Evolutionary conservation across 208 protist species (phyloP).

Genomic region (Tritrichomonas musculus): DNA sequence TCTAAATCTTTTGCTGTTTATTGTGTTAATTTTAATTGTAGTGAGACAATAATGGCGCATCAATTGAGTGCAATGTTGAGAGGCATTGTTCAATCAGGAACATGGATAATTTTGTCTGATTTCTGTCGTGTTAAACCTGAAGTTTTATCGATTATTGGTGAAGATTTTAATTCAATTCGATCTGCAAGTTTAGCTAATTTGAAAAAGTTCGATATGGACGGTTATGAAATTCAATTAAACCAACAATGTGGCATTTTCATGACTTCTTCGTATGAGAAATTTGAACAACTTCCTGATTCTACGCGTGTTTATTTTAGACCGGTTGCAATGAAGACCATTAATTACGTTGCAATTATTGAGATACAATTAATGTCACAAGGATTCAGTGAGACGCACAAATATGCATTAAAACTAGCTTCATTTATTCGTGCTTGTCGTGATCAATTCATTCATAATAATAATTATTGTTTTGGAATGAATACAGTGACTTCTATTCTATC

Average conservation of each 20-base stretch:
- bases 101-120: conserved; percentile 92
- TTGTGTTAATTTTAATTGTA: conserved; percentile 67
- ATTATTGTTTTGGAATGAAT: conserved; percentile 88
- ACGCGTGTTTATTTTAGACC: conserved; percentile 85
- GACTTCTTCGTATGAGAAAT: conserved; percentile 92
- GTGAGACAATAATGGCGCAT: conserved; percentile 53
- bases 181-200: conserved; percentile 67
- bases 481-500: conserved; percentile 93
- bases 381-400: conserved; percentile 77
- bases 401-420: conserved; percentile 90
- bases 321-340: conserved; percentile 89
- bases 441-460: conserved; percentile 74
- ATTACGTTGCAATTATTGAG: conserved; percentile 90
- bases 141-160: conserved; percentile 89
- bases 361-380: conserved; percentile 89
- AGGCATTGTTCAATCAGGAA: conserved; percentile 81
- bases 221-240: conserved; percentile 75
- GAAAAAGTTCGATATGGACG: conserved; percentile 80
- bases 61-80: conserved; percentile 90
- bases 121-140: conserved; percentile 96
- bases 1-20: conserved; percentile 55
- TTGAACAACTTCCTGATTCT: conserved; percentile 92
- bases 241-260: conserved; percentile 86
- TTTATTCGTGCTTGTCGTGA: conserved; percentile 92
- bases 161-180: conserved; percentile 84